Evolutionary conservation across 257 asterid species (phyloP).

Genomic region (Przewalskia tangutica): DNA sequence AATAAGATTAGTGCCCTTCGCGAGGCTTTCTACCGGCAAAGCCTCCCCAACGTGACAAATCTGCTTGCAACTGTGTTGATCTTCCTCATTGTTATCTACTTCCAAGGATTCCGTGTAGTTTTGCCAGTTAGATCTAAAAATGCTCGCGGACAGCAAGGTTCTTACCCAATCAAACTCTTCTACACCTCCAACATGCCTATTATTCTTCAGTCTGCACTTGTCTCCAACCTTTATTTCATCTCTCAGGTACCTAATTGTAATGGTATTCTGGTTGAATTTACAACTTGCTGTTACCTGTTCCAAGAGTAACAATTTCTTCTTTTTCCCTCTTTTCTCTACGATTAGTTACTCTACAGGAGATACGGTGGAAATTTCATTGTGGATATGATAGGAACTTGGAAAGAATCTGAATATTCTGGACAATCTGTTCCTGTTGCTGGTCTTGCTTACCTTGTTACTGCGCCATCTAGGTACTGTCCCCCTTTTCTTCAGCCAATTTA

Average conservation of each 20-base stretch:
- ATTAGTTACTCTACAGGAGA: constrained; percentile 48
- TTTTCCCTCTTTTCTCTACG: background rate
- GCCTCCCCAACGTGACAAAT: constrained; percentile 63
- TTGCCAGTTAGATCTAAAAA: constrained; percentile 55
- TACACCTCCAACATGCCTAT: constrained; percentile 73
- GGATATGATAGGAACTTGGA: constrained; percentile 51
- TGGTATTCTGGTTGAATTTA: background rate
- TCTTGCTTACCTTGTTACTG: constrained; percentile 60
- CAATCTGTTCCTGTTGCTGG: constrained; percentile 66
- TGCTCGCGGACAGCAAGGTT: constrained; percentile 64
- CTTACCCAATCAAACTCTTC: constrained; percentile 66
- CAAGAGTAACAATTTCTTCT: background rate
- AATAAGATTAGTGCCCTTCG: constrained; percentile 62
- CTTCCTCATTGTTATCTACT: constrained; percentile 53
- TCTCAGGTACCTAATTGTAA: constrained; percentile 39
- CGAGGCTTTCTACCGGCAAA: constrained; percentile 70
- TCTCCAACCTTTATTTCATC: constrained; percentile 62
- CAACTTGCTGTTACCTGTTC: background rate
- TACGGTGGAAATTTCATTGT: constrained; percentile 53
- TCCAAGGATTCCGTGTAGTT: constrained; percentile 74
- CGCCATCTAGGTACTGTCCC: constrained; percentile 47
- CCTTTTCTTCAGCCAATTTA: background rate
- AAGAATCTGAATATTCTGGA: constrained; percentile 58
- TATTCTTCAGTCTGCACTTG: constrained; percentile 68
- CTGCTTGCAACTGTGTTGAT: constrained; percentile 62